These are phyloP conservation scores for Exophiala calicioides DNA, from an alignment of 2,329 filamentous ascomycete species.

Conservation along the genomic window DNA sequence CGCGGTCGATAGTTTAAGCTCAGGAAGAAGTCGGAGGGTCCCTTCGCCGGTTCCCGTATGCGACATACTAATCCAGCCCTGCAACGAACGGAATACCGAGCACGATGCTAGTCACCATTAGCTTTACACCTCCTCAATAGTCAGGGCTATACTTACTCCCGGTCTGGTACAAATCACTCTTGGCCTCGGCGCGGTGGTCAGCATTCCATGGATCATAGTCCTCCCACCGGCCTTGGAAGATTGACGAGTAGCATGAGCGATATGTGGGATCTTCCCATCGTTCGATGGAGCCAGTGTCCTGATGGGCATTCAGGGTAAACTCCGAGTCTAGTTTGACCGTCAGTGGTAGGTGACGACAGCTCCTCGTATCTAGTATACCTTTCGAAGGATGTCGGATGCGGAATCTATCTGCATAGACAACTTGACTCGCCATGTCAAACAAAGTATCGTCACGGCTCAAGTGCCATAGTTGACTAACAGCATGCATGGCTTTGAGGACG, in stretches of 20 bases:
- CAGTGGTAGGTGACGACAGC: background rate
- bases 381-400: slow-evolving; percentile 32
- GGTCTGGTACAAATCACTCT: slow-evolving; percentile 30
- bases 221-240: slow-evolving; percentile 30
- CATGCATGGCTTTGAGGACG: slow-evolving; percentile 24
- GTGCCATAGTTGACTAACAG: slow-evolving; percentile 12
- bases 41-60: slow-evolving; percentile 27
- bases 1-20: slow-evolving; percentile 28
- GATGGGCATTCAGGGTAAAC: slow-evolving; percentile 27
- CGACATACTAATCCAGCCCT: slow-evolving; percentile 30
- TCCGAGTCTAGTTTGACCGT: slow-evolving; percentile 9
- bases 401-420: slow-evolving; percentile 34
- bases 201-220: slow-evolving; percentile 29
- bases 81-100: slow-evolving; percentile 22
- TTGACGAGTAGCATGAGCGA: slow-evolving; percentile 22
- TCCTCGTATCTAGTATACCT: slow-evolving; percentile 1
- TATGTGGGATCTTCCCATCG: slow-evolving; percentile 29
- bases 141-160: slow-evolving; percentile 12
- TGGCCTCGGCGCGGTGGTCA: slow-evolving; percentile 28
- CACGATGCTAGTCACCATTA: slow-evolving; percentile 11
- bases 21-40: slow-evolving; percentile 28
- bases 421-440: slow-evolving; percentile 28
- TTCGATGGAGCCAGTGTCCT: slow-evolving; percentile 30
- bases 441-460: background rate
- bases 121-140: background rate